Base-by-base conservation (phyloP, 2,329 filamentous ascomycete species). In the Torrubiellomyces zombiae region DNA sequence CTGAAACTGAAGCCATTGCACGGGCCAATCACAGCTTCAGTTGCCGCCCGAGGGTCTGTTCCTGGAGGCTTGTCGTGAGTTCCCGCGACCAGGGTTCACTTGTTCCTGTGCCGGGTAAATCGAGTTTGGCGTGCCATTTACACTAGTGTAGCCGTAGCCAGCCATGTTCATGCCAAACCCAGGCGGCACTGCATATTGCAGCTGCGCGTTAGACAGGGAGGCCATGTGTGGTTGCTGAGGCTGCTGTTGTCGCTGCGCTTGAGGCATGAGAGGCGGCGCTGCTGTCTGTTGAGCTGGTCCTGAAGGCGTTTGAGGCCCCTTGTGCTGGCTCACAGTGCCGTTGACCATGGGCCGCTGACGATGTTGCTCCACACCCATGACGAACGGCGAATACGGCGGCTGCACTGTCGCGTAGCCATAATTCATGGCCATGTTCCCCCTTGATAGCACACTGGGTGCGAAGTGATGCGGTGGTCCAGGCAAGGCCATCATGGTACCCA, bases 331-430 rank as follows among this genome's bases (percentile, higher is more conserved):
- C 1, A 63, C 58, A 38, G 55, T 65, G 26, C 58, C 58, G 32
- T 63, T 67, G 16, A 54, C 44, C 38, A 65, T 46, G 31, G 50
- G 55, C 25, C 60, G 59, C 34, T 56, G 57, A 29, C 65, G 62
- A 40, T 63, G 72, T 37, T 67, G 64, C 18, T 74, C 67, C 24
- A 65, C 47, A 1, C 58, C 47, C 6, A 63, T 51, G 34, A 53
- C 56, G 38, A 61, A 72, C n/a, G 51, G 56, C n/a, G 51, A 55
- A 37, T 61, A 71, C 1, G 61, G 61, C 18, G 58, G 52, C 41
- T 63, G 66, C 56, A 73, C 62, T 6, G 51, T 44, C 4, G 63
- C 58, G 39, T 62, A 74, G 45, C 57, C 70, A 42, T 62, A 67
- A 40, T 55, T 61, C 51, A 70, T 60, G 7, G n/a, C n/a, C n/a